These are phyloP conservation scores for Lycium barbarum DNA, from an alignment of 257 asterid genomes.

Conservation along the genomic window DNA sequence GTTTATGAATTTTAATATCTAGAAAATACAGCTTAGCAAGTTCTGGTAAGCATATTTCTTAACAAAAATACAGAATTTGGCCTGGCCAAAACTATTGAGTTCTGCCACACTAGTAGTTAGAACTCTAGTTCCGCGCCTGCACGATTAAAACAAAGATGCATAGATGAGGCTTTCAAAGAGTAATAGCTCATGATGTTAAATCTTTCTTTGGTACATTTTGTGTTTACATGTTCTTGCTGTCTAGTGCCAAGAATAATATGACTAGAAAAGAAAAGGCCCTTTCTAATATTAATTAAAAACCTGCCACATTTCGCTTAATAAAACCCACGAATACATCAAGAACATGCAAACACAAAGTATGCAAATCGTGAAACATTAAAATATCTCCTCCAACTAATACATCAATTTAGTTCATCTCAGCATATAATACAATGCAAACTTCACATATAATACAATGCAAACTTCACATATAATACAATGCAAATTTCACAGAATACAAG, in stretches of 20 bases:
- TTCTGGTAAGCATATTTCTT: background rate
- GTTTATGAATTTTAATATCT: no score
- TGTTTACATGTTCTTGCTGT: background rate
- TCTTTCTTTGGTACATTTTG: slow-evolving; percentile 13
- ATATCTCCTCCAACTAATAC: background rate
- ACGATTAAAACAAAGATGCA: background rate
- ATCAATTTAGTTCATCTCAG: background rate
- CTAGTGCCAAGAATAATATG: slow-evolving; percentile 9
- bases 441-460: no score
- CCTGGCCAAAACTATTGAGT: background rate
- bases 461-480: no score
- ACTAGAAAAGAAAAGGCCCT: background rate
- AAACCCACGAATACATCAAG: slow-evolving; percentile 11
- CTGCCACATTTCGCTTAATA: background rate
- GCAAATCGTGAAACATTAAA: background rate
- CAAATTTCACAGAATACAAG: background rate
- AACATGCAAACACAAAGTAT: background rate
- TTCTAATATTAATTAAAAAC: background rate
- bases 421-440: background rate
- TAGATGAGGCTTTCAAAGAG: background rate
- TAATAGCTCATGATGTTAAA: background rate
- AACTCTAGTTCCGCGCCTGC: background rate
- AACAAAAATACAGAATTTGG: background rate
- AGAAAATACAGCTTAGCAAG: background rate
- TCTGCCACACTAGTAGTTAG: background rate